Evolutionary conservation across 495 filamentous ascomycete species (phyloP), one percentile per base, ranked within the genome.

Genomic region (Talaromyces ruber): DNA sequence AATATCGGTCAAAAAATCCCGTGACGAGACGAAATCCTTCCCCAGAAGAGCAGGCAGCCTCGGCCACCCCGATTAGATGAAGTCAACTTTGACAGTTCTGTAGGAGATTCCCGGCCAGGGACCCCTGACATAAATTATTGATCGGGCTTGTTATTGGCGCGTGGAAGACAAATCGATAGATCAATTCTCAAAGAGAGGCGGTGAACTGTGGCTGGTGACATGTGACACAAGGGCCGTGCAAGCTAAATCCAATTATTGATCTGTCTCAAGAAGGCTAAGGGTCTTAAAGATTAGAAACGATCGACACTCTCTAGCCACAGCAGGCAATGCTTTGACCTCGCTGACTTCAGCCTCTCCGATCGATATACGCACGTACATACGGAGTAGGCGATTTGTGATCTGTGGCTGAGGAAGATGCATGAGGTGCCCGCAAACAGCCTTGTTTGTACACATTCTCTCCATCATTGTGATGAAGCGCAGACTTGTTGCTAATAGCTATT

Each of bases 261-360:
- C 43, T 47, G n/a, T 9, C 21, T 6, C n/a, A 21, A 16, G 43
- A n/a, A 47, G 43, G 6, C 43, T 6, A 47, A 37, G 39, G 39
- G n/a, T 47, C 43, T 4, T 3, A 43, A 34, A 34, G 43, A 50
- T 50, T 16, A 50, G 43, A 50, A 18, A 26, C 24, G 57, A 59
- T 59, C 57, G 57, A 26, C 57, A 21, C 22, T 22, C 57, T 47
- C 57, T 28, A 43, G 57, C 57, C 57, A 59, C 34, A 39, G 21
- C 18, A 16, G 18, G 18, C 34, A 34, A 43, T 53, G 50, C 50
- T 53, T 52, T 26, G 47, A 52, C 47, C 47, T 2, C 39, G 39
- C 25, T 21, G 22, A 52, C 47, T 52, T 53, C 50, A 53, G 50
- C 50, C 50, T 53, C 50, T 53, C 18, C 43, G 43, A 47, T 47